Evolutionary conservation across 1,139 yeast species (phyloP).

Genomic region (Pneumocystis jirovecii): DNA sequence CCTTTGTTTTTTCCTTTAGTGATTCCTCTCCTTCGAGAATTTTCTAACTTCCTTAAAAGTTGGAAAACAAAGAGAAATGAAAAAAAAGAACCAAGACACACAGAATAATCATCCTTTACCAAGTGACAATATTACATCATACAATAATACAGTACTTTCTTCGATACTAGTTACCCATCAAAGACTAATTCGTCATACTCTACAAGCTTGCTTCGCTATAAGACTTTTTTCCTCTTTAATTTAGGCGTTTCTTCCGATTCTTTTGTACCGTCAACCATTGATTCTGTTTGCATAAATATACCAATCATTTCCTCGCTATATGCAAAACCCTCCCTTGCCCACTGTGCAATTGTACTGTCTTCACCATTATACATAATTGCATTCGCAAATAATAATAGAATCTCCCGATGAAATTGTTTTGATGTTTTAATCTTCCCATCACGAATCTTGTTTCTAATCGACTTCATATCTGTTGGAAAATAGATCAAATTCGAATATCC

Average conservation of each 20-base stretch:
- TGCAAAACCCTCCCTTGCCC: background rate
- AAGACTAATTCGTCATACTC: background rate
- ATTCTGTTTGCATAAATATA: background rate
- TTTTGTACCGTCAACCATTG: background rate
- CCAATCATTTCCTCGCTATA: background rate
- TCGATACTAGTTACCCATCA: background rate
- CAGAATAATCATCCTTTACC: background rate
- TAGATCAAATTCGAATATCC: background rate
- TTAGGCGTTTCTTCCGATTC: background rate
- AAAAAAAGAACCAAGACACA: background rate
- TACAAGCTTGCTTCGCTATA: background rate
- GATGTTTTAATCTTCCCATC: constrained; percentile 1
- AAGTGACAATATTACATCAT: background rate
- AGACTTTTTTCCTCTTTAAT: background rate
- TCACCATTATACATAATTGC: constrained; percentile 1
- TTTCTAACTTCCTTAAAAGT: constrained; percentile 24
- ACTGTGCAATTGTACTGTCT: background rate
- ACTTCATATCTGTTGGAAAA: constrained; percentile 1
- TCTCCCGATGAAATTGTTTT: background rate
- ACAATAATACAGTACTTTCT: background rate
- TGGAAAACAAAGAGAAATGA: background rate
- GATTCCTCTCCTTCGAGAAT: constrained; percentile 37
- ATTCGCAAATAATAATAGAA: background rate
- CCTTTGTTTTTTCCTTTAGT: constrained; percentile 62
- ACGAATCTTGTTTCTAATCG: background rate